Evolutionary conservation across 2,329 filamentous ascomycete genomes (phyloP).

Genomic region (Epichloe aotearoae): DNA sequence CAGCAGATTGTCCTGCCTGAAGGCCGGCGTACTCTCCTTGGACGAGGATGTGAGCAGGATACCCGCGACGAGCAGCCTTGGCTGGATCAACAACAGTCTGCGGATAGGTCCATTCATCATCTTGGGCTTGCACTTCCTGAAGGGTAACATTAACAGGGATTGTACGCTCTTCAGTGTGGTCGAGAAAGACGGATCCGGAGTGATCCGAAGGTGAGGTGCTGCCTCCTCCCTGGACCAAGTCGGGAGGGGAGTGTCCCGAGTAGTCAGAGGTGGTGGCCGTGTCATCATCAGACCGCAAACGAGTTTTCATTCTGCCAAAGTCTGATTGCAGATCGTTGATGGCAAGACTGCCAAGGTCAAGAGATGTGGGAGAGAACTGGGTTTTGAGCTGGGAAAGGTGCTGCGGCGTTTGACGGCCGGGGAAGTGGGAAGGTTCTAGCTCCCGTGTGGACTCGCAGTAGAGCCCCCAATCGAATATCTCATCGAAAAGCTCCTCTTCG

Average conservation of each 20-base stretch:
- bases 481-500: constrained; percentile 22
- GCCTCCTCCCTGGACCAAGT: constrained; percentile 23
- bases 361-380: constrained; percentile 19
- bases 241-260: constrained; percentile 25
- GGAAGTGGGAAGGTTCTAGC: constrained; percentile 17
- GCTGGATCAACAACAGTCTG: constrained; percentile 16
- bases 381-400: constrained; percentile 22
- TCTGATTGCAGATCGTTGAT: constrained; percentile 18
- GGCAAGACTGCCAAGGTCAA: constrained; percentile 17
- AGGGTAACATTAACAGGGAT: constrained; percentile 19
- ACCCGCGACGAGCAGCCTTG: constrained; percentile 18
- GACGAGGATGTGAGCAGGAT: constrained; percentile 20
- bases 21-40: constrained; percentile 15
- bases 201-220: constrained; percentile 28
- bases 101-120: constrained; percentile 29
- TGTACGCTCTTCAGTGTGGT: constrained; percentile 17
- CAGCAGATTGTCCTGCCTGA: constrained; percentile 12
- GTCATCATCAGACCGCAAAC: constrained; percentile 20
- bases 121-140: constrained; percentile 22
- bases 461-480: constrained; percentile 24
- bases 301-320: constrained; percentile 22
- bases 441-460: constrained; percentile 21
- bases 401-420: constrained; percentile 16
- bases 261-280: constrained; percentile 21
- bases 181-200: constrained; percentile 22